Evolutionary conservation across 371 early-diverging fungal species (phyloP), one percentile per base, ranked within the genome.

Genomic region (Zychaea mexicana): DNA sequence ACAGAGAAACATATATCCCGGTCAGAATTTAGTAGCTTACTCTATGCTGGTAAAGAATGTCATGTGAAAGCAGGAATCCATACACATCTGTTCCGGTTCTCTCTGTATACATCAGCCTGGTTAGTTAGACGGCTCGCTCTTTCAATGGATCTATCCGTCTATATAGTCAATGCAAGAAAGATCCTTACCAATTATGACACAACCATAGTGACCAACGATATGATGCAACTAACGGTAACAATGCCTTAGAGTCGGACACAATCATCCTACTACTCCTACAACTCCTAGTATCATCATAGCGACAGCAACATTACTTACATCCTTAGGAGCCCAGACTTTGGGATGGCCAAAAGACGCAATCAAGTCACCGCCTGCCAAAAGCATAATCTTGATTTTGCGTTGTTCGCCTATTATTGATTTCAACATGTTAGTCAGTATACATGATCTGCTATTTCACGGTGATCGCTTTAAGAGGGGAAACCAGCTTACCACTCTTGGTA

Each of bases 311-410:
- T 6, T 17, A 77, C 90, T 82, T 88, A 95, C 95, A 87, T 98
- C 98, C 13, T 86, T 79, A 1, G 90, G 86, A 10, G 89, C 83
- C 99, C 99, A 98, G 19, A 98, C 88, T 57, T 92, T 90, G 7
- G 95, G 96, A 38, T 88, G 86, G 3, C 93, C 94, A 85, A 98
- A 96, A 1, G 95, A 94, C 67, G 97, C 93, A 52, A 98, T 97
- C 47, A 98, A 79, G 72, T 98, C 99, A 33, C 97, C 98, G 45
- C 99, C 99, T 19, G 99, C 98, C 57, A 98, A 81, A 46, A 98
- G 78, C 89, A 98, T 89, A 52, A 98, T 90, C 60, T 89, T 84
- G 67, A 96, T 89, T 33, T 83, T 79, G 46, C 83, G 82, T 46
- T 66, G 68, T 57, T 85, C 67, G 12, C 84, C 85, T 83, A 67